These are phyloP conservation scores for Rubia occidens DNA, from an alignment of 305 asterid genomes.

Conservation along the genomic window DNA sequence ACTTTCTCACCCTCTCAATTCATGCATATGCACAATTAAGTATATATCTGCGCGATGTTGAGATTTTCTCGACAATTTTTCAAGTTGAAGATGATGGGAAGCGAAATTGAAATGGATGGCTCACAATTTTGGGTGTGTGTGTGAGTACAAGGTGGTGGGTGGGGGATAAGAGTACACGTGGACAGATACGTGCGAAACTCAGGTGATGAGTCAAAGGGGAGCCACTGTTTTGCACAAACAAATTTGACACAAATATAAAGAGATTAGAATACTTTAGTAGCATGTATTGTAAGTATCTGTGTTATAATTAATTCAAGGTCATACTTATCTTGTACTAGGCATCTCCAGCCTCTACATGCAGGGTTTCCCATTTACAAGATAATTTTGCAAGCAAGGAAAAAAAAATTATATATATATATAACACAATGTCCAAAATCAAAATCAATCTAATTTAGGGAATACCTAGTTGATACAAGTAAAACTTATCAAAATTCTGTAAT, in stretches of 20 bases:
- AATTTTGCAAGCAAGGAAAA: neutral
- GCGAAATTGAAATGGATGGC: neutral
- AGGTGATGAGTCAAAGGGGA: slow-evolving; percentile 7
- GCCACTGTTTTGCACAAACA: neutral
- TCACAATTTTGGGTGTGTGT: neutral
- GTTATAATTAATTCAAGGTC: neutral
- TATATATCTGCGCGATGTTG: neutral
- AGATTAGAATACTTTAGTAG: neutral
- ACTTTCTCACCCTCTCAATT: neutral
- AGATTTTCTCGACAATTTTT: neutral
- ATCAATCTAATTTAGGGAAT: neutral
- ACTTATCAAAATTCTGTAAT: too few relatives aligned
- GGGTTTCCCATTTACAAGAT: neutral
- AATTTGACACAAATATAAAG: too few relatives aligned
- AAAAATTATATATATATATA: too few relatives aligned
- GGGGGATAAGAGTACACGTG: slow-evolving; percentile 4
- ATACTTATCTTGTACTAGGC: neutral
- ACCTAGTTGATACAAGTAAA: too few relatives aligned
- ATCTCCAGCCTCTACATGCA: neutral
- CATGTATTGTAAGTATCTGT: neutral
- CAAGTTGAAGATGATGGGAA: neutral
- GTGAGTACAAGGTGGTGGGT: neutral
- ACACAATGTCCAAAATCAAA: neutral
- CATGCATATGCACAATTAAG: neutral
- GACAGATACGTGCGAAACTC: slow-evolving; percentile 13